Base-by-base conservation (phyloP, 2,329 filamentous ascomycete genomes). In the Aspergillus sp. region DNA sequence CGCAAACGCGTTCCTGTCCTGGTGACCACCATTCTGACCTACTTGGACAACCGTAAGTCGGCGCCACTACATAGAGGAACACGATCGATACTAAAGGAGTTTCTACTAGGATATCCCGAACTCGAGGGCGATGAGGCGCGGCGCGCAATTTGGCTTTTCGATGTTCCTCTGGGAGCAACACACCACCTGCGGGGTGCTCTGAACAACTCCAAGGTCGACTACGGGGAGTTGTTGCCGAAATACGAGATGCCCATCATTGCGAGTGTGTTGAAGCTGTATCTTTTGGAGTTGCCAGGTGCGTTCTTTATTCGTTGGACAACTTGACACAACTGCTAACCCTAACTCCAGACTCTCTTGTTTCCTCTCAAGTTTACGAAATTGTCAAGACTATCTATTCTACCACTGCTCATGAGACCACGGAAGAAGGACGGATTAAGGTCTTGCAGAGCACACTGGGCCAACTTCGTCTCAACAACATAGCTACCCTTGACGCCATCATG, bases 331-430 rank as follows among this genome's bases (percentile, higher is more conserved):
- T 55, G 14, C 54, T 65, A 53, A 63, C 55, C 66, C 49, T 62
- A 29, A 32, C 18, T 6, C 14, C 66, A 95, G 95, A 99, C 77
- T 98, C 95, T n/a, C 84, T 99, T 63, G 94, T 99, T 62, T 98
- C 95, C 58, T 96, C 92, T 46, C 94, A 98, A 74, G 92, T 99
- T 59, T 99, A 99, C 76, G 96, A 99, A 79, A 98, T 99, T 72
- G 89, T 99, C 73, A 93, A 96, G 79, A 98, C 92, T 2, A 96
- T 99, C 65, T 99, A 99, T 80, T 89, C 87, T 51, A 92, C 90
- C 14, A 89, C 92, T 12, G 84, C 90, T 51, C 85, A 90, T 47
- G 91, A 96, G 58, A 85, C 86, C 16, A 87, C 88, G 3, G 91
- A 96, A 68, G 84, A 87, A 54, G 88, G 91, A 12, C 90, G 95